Evolutionary conservation across 2,329 filamentous ascomycete genomes (phyloP), one percentile per base, ranked within the genome.

Genomic region (Aspergillus unguis): DNA sequence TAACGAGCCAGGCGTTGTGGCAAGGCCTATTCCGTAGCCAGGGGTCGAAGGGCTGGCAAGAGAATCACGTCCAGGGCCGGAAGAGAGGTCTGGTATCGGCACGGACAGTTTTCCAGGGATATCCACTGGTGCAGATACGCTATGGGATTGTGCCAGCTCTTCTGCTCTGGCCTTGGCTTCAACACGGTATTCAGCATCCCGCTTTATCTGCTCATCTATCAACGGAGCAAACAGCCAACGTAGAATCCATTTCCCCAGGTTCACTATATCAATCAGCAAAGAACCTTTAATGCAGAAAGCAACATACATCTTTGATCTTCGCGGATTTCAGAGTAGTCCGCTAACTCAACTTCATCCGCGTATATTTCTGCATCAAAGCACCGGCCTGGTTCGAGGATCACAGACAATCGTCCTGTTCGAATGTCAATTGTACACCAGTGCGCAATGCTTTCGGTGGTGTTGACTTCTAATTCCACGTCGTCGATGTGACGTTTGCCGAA

Each of bases 361-460:
- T 99, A 99, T 71, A 96, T 88, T 66, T 99, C 94, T 11, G 92
- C 94, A 71, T 99, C 94, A 62, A 99, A 99, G 69, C 92, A 96
- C 62, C 95, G 95, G 65, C 94, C 95, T 37, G 92, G 90, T 66
- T 99, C 94, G 17, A 99, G 73, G 17, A 95, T 86, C 3, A 96
- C 92, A 2, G 91, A 92, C 50, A 99, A 77, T 57, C 89, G 90
- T 33, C 94, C 94, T 4, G 92, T 97, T 62, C 92, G 87, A 23
- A 92, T 92, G 65, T 99, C 91, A 48, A 97, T 88, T 1, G 90
- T 90, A 68, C 94, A 99, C 94, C 94, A 99, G 49, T 95, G 92
- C 4, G 92, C 88, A 36, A 97, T 90, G 31, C 86, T 92, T 67
- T 96, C 91, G 10, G 83, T 80, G 0, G 90, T 96, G 66, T 96